A percentile compares a stretch with the other conserved stretches of the same genome.
Evolutionary conservation across 1,284 basidiomycete genomes (phyloP).

Genomic region (Trametes versicolor): DNA sequence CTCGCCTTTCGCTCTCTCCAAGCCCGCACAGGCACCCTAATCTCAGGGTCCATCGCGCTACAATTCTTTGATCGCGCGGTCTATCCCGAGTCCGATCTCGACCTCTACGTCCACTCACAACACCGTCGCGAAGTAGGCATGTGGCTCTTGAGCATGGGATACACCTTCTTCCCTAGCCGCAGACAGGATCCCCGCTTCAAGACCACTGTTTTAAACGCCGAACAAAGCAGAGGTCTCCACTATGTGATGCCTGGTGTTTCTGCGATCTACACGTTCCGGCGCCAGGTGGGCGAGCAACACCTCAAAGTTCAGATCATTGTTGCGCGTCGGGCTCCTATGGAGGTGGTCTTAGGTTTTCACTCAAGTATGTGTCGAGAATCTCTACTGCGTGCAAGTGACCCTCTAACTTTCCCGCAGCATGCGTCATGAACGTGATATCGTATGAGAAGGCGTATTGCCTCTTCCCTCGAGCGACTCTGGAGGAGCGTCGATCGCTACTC

Average conservation of each 20-base stretch:
- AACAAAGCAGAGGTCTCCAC: neutral
- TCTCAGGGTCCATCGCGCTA: conserved; percentile 59
- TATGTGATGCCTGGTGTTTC: neutral
- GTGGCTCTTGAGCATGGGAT: conserved; percentile 29
- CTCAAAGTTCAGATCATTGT: conserved; percentile 15
- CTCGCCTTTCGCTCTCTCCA: conserved; percentile 54
- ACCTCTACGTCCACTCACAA: conserved; percentile 51
- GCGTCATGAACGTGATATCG: conserved; percentile 19
- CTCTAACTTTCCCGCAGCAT: neutral
- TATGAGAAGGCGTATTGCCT: conserved; percentile 17
- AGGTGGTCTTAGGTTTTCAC: conserved; percentile 11
- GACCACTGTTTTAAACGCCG: conserved; percentile 9
- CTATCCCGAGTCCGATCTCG: conserved; percentile 57
- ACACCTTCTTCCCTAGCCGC: conserved; percentile 26
- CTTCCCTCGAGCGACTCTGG: conserved; percentile 14
- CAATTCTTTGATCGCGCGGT: conserved; percentile 55
- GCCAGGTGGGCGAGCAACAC: too few species aligned
- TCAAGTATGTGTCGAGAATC: conserved; percentile 7
- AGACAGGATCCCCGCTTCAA: conserved; percentile 25
- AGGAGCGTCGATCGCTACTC: neutral
- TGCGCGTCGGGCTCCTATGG: neutral
- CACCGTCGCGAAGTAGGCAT: conserved; percentile 24
- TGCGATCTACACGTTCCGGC: conserved; percentile 10
- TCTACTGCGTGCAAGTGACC: neutral
- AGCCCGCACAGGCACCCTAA: conserved; percentile 50